Evolutionary conservation across 1,284 basidiomycete genomes (phyloP).

Genomic region (Malassezia sp.): DNA sequence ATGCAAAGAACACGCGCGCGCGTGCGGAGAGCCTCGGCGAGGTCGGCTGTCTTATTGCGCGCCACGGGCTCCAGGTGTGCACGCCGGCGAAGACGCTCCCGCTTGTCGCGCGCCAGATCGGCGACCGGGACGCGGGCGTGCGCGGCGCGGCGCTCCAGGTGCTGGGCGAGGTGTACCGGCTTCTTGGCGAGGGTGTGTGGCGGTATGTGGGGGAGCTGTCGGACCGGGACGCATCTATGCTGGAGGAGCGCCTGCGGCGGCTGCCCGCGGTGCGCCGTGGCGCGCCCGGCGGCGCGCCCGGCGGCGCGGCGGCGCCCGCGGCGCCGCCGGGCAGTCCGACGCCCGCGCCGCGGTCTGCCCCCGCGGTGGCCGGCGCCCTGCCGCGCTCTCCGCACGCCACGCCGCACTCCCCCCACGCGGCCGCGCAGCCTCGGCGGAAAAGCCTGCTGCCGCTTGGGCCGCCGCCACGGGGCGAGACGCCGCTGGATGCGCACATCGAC

Average conservation of each 20-base stretch:
- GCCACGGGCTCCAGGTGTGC: slow-evolving; percentile 70
- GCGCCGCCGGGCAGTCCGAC: not conserved
- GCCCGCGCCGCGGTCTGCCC: not conserved
- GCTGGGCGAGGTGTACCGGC: slow-evolving; percentile 70
- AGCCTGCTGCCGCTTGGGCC: no score
- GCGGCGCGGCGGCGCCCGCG: not conserved
- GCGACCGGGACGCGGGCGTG: slow-evolving; percentile 74
- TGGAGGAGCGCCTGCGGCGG: slow-evolving; percentile 77
- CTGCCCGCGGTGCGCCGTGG: slow-evolving; percentile 55
- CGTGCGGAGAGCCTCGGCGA: slow-evolving; percentile 76
- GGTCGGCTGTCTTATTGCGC: slow-evolving; percentile 63
- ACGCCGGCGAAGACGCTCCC: slow-evolving; percentile 64
- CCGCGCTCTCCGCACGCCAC: not conserved
- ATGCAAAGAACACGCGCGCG: slow-evolving; percentile 78
- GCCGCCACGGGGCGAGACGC: no score
- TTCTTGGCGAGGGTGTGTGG: slow-evolving; percentile 78
- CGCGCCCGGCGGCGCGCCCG: not conserved
- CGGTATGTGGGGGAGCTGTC: slow-evolving; percentile 63
- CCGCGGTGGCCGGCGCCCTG: not conserved
- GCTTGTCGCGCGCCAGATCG: slow-evolving; percentile 65
- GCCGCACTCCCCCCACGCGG: not conserved
- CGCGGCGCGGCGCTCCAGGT: slow-evolving; percentile 68
- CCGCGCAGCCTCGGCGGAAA: no score
- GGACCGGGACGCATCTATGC: slow-evolving; percentile 75
- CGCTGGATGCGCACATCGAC: slow-evolving; percentile 20